Evolutionary conservation across 495 filamentous ascomycete species (phyloP).

Genomic region (Penicillium lagena): DNA sequence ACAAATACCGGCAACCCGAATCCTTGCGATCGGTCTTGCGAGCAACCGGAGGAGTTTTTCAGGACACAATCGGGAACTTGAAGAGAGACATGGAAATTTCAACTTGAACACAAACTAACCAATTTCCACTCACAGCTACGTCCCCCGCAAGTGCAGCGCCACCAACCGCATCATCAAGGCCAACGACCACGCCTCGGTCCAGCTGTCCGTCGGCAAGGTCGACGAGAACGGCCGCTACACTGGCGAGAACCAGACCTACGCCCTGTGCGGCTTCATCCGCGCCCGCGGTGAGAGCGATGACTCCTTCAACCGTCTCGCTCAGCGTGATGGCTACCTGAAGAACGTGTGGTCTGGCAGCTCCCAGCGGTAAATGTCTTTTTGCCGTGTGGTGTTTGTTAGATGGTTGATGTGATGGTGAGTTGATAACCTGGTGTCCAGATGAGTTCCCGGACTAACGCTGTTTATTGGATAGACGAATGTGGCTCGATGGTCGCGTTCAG

Average conservation of each 20-base stretch:
- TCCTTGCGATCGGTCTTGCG: background rate
- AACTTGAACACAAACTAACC: constrained; percentile 16
- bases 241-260: constrained; percentile 94
- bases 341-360: constrained; percentile 77
- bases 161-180: constrained; percentile 99
- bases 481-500: constrained; percentile 26
- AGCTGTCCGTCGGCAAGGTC: constrained; percentile 85
- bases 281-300: constrained; percentile 98
- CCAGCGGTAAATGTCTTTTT: constrained; percentile 53
- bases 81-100: constrained; percentile 2
- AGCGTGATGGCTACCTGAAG: constrained; percentile 95
- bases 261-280: constrained; percentile 94
- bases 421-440: no score
- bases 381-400: constrained; percentile 17
- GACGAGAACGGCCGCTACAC: constrained; percentile 96
- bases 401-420: constrained; percentile 30
- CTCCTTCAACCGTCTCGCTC: constrained; percentile 87
- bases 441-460: no score
- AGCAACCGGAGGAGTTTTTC: constrained; percentile 1
- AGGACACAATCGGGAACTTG: constrained; percentile 1
- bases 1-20: no score
- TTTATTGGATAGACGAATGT: constrained; percentile 13
- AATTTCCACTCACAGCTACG: constrained; percentile 58
- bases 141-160: constrained; percentile 96
- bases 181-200: constrained; percentile 92